Evolutionary conservation across 2,329 filamentous ascomycete genomes (phyloP).

Genomic region (Fusarium globosum): DNA sequence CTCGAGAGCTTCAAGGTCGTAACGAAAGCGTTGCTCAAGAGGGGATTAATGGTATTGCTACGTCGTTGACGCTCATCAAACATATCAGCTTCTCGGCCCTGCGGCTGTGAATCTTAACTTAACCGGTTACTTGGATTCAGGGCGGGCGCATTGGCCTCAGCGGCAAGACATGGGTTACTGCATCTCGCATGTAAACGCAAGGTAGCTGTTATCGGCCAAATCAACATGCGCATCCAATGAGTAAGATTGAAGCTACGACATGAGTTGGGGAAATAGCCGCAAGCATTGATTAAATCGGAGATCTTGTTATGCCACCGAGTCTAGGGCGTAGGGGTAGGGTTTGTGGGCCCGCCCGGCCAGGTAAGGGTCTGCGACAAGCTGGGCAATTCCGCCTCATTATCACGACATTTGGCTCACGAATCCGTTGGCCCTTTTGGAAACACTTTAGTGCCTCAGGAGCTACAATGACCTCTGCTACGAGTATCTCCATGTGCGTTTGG

Average conservation of each 20-base stretch:
- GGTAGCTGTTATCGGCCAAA: slow-evolving; percentile 16
- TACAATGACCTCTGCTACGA: not conserved
- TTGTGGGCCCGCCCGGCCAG: not conserved
- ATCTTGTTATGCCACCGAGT: slow-evolving; percentile 22
- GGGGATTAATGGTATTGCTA: not conserved
- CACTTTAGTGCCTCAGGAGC: slow-evolving; percentile 17
- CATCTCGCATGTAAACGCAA: slow-evolving; percentile 30
- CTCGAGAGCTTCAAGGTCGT: not conserved
- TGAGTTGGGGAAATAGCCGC: slow-evolving; percentile 14
- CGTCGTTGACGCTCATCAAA: not conserved
- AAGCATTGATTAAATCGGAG: slow-evolving; percentile 15
- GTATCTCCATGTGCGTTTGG: slow-evolving; percentile 1
- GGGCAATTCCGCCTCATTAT: slow-evolving; percentile 16
- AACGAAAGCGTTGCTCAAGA: not conserved
- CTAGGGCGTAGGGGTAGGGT: slow-evolving; percentile 31
- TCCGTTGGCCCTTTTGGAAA: slow-evolving; percentile 17
- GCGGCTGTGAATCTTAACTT: slow-evolving; percentile 18
- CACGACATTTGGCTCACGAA: not conserved
- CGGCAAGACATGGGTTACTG: slow-evolving; percentile 30
- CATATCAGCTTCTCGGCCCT: slow-evolving; percentile 11
- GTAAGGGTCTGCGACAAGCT: slow-evolving; percentile 21
- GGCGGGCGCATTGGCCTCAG: slow-evolving; percentile 37
- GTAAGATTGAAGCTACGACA: not conserved
- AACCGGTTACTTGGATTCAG: slow-evolving; percentile 38
- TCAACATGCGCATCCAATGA: slow-evolving; percentile 15